phyloP scores from a whole-genome alignment of 1,284 basidiomycete species.

The Coriolopsis trogii region DNA sequence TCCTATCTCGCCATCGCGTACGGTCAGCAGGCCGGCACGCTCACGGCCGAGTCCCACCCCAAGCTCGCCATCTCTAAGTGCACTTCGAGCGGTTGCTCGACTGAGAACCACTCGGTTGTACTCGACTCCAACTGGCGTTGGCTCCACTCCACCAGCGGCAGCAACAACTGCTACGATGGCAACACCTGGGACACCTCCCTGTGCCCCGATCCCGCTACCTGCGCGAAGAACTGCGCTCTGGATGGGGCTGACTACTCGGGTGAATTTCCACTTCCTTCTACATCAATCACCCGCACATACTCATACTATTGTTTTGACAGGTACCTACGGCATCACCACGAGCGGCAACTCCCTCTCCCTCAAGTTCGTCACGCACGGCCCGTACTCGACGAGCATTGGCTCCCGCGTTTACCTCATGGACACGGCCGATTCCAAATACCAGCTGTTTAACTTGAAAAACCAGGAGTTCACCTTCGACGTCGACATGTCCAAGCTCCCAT shows the following conservation, averaged over 20 bases:
- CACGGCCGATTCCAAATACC: constrained; percentile 43
- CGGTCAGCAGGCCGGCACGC: constrained; percentile 40
- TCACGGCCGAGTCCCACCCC: constrained; percentile 39
- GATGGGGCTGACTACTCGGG: constrained; percentile 59
- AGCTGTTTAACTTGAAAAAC: constrained; percentile 56
- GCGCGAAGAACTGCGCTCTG: constrained; percentile 53
- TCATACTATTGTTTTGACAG: neutral
- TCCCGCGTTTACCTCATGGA: constrained; percentile 59
- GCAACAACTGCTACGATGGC: constrained; percentile 42
- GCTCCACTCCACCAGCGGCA: constrained; percentile 35
- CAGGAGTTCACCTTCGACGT: constrained; percentile 63
- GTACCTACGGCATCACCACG: constrained; percentile 44
- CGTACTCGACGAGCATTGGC: constrained; percentile 48
- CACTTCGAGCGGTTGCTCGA: constrained; percentile 18
- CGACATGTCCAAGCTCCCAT: too few relatives aligned
- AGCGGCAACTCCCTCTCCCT: constrained; percentile 50
- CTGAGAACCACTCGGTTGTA: constrained; percentile 29
- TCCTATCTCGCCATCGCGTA: constrained; percentile 28
- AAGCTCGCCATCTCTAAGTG: constrained; percentile 34
- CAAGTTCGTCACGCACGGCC: constrained; percentile 48
- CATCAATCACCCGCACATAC: neutral
- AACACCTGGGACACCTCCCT: constrained; percentile 39
- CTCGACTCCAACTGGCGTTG: constrained; percentile 44
- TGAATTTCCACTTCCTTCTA: constrained; percentile 14
- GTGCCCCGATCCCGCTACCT: constrained; percentile 40